Conservation (phyloP, 179 eudicot genomes). For the Beta corolliflora region DNA sequence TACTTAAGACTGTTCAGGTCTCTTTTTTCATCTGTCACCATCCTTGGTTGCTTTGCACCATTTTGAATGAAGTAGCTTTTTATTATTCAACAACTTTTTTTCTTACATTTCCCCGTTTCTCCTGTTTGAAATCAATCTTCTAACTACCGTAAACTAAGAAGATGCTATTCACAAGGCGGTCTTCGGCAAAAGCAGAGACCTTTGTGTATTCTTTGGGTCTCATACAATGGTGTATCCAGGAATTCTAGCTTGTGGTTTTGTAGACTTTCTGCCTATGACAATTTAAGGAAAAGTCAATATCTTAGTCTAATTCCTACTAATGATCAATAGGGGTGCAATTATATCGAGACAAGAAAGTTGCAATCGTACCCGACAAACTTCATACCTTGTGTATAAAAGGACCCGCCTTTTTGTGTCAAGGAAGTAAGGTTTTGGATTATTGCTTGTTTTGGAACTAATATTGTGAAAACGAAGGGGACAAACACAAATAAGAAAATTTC, state of each 20-base stretch:
- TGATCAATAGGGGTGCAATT: too few relatives aligned
- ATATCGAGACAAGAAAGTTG: too few relatives aligned
- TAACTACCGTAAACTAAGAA: not conserved
- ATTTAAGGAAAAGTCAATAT: too few relatives aligned
- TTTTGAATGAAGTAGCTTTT: slow-evolving; percentile 4
- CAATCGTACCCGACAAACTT: too few relatives aligned
- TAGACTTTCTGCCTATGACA: not conserved
- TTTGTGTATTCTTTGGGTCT: not conserved
- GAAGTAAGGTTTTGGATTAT: too few relatives aligned
- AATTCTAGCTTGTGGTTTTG: not conserved
- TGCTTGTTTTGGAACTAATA: too few relatives aligned
- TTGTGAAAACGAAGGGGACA: too few relatives aligned
- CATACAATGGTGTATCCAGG: not conserved
- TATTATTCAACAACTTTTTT: not conserved
- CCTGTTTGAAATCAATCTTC: not conserved
- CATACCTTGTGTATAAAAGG: too few relatives aligned
- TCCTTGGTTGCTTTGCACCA: slow-evolving; percentile 13
- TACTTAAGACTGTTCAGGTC: slow-evolving; percentile 97
- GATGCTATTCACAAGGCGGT: slow-evolving; percentile 2
- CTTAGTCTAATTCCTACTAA: too few relatives aligned
- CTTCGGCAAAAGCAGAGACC: slow-evolving; percentile 2
- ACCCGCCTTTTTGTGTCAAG: too few relatives aligned
- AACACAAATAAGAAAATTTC: too few relatives aligned
- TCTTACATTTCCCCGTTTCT: not conserved
- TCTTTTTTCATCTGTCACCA: slow-evolving; percentile 37